Conservation (phyloP, 345 rosid species). For the Salix viminalis region DNA sequence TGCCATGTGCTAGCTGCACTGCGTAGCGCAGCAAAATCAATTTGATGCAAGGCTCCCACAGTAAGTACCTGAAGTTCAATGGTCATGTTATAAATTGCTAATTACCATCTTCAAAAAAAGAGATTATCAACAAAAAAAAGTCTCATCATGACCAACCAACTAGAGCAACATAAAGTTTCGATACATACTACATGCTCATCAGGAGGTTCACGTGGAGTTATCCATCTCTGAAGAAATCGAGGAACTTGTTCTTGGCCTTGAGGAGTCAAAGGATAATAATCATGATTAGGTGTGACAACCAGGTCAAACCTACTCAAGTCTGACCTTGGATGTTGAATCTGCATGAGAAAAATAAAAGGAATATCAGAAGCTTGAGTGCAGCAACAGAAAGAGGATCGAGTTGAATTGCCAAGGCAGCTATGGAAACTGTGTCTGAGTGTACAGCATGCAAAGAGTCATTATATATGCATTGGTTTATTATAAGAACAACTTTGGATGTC, state of each 20-base stretch:
- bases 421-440: not conserved
- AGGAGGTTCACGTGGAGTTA: slow-evolving; percentile 79
- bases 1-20: slow-evolving; percentile 87
- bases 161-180: not conserved
- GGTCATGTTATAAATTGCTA: not conserved
- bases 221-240: slow-evolving; percentile 66
- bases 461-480: no score
- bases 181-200: slow-evolving; percentile 63
- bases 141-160: not conserved
- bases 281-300: slow-evolving; percentile 90
- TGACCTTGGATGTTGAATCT: slow-evolving; percentile 97
- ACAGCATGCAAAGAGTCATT: no score
- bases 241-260: slow-evolving; percentile 80
- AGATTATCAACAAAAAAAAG: not conserved
- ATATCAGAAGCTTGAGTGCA: not conserved
- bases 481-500: not conserved
- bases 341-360: slow-evolving; percentile 18
- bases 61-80: slow-evolving; percentile 66
- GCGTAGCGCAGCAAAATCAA: slow-evolving; percentile 80
- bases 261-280: slow-evolving; percentile 80
- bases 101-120: not conserved
- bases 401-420: not conserved
- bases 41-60: slow-evolving; percentile 80
- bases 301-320: slow-evolving; percentile 81
- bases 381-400: not conserved